Conservation (phyloP, 305 asterid genomes). For the Rubia peregrina region DNA sequence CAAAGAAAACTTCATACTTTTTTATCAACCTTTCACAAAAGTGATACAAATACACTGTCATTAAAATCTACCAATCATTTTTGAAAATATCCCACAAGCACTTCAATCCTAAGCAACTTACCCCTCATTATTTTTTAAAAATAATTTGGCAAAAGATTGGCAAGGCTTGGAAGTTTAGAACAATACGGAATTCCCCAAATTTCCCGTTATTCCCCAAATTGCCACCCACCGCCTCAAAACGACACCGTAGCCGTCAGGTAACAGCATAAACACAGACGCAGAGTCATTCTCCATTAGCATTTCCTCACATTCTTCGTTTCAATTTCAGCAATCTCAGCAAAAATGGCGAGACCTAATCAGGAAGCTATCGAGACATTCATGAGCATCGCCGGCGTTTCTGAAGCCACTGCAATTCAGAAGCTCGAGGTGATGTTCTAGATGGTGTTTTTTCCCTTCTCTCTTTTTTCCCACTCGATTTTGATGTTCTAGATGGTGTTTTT, state of each 20-base stretch:
- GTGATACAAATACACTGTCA: too few species aligned
- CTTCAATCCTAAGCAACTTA: constrained; percentile 19
- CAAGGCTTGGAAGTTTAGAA: constrained; percentile 27
- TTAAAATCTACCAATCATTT: background rate
- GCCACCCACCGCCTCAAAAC: background rate
- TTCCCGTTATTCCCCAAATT: constrained; percentile 13
- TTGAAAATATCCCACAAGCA: background rate
- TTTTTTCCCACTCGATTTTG: background rate
- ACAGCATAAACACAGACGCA: constrained; percentile 1
- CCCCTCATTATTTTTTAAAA: background rate
- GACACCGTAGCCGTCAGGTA: background rate
- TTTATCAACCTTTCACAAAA: too few species aligned
- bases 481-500: constrained; percentile 3
- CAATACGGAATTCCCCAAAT: constrained; percentile 3
- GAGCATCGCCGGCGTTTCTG: constrained; percentile 74
- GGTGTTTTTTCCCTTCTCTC: background rate
- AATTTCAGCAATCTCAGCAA: background rate
- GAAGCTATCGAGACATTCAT: constrained; percentile 69
- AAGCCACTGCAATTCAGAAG: constrained; percentile 53
- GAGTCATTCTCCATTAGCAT: background rate
- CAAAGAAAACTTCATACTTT: too few species aligned
- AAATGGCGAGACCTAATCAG: constrained; percentile 67
- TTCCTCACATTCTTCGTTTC: background rate
- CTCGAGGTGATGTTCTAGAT: constrained; percentile 67
- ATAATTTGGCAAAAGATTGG: background rate